Conservation (phyloP, 2,329 filamentous ascomycete genomes). For the Sporothrix sp. region DNA sequence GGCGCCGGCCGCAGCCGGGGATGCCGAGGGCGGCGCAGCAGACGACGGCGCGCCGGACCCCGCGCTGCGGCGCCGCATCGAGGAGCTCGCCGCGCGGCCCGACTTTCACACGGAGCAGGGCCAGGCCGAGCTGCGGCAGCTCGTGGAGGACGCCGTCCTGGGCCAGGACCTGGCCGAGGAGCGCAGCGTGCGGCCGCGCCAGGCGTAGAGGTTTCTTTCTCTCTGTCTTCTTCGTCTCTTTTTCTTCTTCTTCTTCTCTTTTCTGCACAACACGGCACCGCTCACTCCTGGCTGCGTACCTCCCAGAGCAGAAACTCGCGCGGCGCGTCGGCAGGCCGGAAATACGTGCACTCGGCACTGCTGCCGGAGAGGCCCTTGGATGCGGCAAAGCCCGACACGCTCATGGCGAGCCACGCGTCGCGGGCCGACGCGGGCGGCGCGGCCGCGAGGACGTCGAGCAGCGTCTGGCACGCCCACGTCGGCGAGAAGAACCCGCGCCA, state of each 20-base stretch:
- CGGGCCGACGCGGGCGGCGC: constrained; percentile 30
- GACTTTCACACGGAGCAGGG: constrained; percentile 76
- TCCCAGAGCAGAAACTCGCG: constrained; percentile 55
- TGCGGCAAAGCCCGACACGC: constrained; percentile 41
- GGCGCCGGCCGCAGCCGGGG: constrained; percentile 44
- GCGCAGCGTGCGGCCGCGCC: constrained; percentile 54
- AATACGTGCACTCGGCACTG: constrained; percentile 41
- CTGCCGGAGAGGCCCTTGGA: constrained; percentile 35
- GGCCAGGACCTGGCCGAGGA: constrained; percentile 55
- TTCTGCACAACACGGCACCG: no score
- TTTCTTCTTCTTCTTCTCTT: no score
- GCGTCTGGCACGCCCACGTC: constrained; percentile 39
- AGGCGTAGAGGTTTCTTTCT: no score
- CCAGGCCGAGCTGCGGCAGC: constrained; percentile 65
- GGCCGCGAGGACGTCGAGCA: constrained; percentile 36
- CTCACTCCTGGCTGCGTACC: constrained; percentile 36
- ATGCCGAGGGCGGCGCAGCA: constrained; percentile 19
- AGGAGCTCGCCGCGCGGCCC: constrained; percentile 72
- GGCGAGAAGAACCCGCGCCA: constrained; percentile 51
- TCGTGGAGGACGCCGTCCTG: constrained; percentile 71
- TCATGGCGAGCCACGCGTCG: constrained; percentile 44
- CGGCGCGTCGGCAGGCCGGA: constrained; percentile 39
- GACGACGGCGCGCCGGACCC: constrained; percentile 56
- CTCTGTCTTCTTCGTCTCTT: no score
- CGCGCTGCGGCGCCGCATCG: constrained; percentile 76